Base-by-base conservation (phyloP, 768 basidiomycete species). In the Mycena alexandri region DNA sequence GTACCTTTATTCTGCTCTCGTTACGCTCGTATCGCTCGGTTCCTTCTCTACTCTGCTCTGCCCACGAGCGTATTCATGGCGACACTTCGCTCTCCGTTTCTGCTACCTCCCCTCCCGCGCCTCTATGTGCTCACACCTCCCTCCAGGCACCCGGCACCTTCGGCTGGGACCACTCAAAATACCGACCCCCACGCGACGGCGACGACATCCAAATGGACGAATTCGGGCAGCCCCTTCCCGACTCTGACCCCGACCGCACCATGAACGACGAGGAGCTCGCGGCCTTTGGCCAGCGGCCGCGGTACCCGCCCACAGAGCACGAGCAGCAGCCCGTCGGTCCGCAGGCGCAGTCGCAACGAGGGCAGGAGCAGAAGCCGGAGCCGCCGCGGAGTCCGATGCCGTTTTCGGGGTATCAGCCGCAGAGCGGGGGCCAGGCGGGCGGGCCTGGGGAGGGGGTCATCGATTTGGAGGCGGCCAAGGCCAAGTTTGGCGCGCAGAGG, bases 101-200 rank as follows among this genome's bases (percentile, higher is more conserved):
- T n/a, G n/a, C n/a, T n/a, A n/a, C n/a, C n/a, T n/a, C n/a, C n/a
- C n/a, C n/a, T n/a, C n/a, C n/a, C n/a, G n/a, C n/a, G n/a, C n/a
- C n/a, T n/a, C n/a, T n/a, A n/a, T n/a, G n/a, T n/a, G n/a, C n/a
- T n/a, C n/a, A n/a, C n/a, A n/a, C n/a, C 17, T 11, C 36, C 8
- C 29, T 48, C 29, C 64, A 93, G 93, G 91, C 92, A 19, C 92
- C 93, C 11, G 93, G 93, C 21, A 94, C 92, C 48, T 95, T 95
- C 76, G 93, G 90, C 5, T 94, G 83, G 75, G 90, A 94, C 72
- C 84, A 87, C 61, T 81, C 89, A 9, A 95, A 94, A 77, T 89
- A 90, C 72, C 87, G 89, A 10, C 82, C 83, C 12, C 80, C 82
- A 67, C 83, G 80, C 52, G 73, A 63, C 22, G 79, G 79, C 34